phyloP scores from a whole-genome alignment of 2,329 filamentous ascomycete genomes.

The Cytospora chrysosperma region DNA sequence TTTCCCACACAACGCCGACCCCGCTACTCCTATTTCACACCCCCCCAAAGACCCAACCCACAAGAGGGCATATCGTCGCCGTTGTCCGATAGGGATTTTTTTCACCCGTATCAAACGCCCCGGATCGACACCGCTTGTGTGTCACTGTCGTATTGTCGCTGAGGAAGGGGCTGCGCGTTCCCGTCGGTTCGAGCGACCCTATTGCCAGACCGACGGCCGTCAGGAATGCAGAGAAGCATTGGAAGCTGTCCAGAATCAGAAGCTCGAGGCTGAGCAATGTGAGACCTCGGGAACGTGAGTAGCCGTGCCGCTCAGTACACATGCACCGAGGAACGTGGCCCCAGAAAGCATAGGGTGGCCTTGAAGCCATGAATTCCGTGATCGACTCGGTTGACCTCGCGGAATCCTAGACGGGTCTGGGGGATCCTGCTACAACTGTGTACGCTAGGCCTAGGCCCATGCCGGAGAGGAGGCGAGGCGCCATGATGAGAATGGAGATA shows the following conservation, averaged over 20 bases:
- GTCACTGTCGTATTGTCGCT: background rate
- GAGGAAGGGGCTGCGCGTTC: background rate
- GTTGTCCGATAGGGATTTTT: background rate
- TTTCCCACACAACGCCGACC: slow-evolving; percentile 10
- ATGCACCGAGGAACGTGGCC: background rate
- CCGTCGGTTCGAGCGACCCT: background rate
- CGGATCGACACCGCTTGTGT: background rate
- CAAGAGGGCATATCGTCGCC: slow-evolving; percentile 2
- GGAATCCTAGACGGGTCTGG: background rate
- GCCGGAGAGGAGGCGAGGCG: background rate
- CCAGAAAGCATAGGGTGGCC: background rate
- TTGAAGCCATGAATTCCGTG: background rate
- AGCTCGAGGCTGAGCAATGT: background rate
- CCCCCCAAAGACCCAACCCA: background rate
- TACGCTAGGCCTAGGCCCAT: background rate
- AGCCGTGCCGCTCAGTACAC: background rate
- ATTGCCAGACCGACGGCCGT: background rate
- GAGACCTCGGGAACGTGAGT: slow-evolving; percentile 5
- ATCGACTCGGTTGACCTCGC: slow-evolving; percentile 1
- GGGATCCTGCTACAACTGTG: background rate
- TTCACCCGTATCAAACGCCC: background rate
- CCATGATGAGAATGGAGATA: background rate
- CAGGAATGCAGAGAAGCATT: background rate
- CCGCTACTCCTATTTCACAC: slow-evolving; percentile 5
- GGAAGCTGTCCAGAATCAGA: background rate